Evolutionary conservation across 2,329 filamentous ascomycete genomes (phyloP), one percentile per base, ranked within the genome.

Genomic region (Fulvia fulva): DNA sequence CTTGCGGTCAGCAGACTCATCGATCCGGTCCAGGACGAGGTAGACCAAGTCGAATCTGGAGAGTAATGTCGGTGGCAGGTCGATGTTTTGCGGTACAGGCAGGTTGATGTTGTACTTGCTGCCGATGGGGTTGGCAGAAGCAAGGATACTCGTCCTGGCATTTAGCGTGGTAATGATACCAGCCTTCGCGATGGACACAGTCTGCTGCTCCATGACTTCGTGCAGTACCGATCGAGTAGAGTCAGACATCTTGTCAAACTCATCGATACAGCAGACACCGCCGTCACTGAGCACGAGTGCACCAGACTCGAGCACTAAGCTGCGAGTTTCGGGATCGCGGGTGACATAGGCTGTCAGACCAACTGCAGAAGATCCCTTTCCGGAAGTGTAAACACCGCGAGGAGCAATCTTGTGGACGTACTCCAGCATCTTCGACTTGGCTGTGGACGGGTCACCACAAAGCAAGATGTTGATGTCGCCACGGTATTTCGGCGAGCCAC

Each of bases 381-480:
- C 87, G 62, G 86, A 89, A 16, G 87, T 90, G 73, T 90, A 90
- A 5, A 90, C 84, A 72, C 87, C 87, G 59, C 94, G 88, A 41
- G 94, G 94, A 4, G 94, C 94, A 70, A 99, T 99, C 76, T 96
- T 95, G 82, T 99, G 93, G 25, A 99, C 88, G 70, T 99, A 99
- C 62, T 91, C 84, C 26, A 99, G 82, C 56, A 99, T 80, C 75
- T 99, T 95, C 11, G 94, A 99, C 75, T 99, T 99, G 41, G 94
- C 83, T 0, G 94, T 99, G 0, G 93, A 97, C 0, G 94, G 94
- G 70, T 99, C 94, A 81, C 94, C 94, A 69, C 94, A 99, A 34
- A 99, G 87, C 45, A 99, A 82, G 52, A 99, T 85, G 72, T 99
- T 99, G 78, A 99, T 97, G 74, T 99, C 94, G 62, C 94, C 94